A percentile compares a stretch with the other conserved stretches of the same genome.
Evolutionary conservation across 1,284 basidiomycete genomes (phyloP).

Genomic region (Fomes fomentarius): DNA sequence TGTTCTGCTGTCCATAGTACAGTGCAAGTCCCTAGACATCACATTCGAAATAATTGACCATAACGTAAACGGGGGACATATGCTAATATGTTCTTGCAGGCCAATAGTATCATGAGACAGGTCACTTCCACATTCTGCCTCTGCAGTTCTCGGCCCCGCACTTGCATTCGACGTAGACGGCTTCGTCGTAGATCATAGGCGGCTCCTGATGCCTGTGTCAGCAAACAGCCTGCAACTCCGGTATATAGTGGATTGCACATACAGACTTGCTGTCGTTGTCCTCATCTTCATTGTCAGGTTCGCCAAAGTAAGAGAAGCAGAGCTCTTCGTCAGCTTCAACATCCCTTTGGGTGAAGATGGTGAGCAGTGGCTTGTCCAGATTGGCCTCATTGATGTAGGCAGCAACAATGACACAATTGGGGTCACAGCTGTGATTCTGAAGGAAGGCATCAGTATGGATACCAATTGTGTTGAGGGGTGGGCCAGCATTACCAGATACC

Average conservation of each 20-base stretch:
- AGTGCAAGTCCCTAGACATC: not conserved
- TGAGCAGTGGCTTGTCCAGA: constrained; percentile 51
- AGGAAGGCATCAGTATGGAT: constrained; percentile 14
- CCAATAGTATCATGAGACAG: too few species aligned
- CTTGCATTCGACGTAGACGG: constrained; percentile 52
- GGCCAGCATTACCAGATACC: constrained; percentile 55
- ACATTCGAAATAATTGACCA: not conserved
- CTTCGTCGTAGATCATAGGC: constrained; percentile 33
- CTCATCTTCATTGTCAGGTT: constrained; percentile 44
- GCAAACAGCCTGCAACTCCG: too few species aligned
- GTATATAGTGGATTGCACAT: not conserved
- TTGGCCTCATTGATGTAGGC: constrained; percentile 58
- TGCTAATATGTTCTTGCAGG: too few species aligned
- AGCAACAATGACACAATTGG: constrained; percentile 76
- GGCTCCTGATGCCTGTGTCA: constrained; percentile 6
- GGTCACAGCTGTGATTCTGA: constrained; percentile 90
- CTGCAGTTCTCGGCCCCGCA: constrained; percentile 49
- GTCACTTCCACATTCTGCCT: constrained; percentile 35
- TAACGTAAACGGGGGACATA: not conserved
- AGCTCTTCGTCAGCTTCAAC: constrained; percentile 75
- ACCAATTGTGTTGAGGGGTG: too few species aligned
- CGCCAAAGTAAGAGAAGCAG: constrained; percentile 80
- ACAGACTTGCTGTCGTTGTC: constrained; percentile 23
- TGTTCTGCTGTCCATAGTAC: too few species aligned
- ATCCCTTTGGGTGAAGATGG: constrained; percentile 71